Base-by-base conservation (phyloP, 768 basidiomycete genomes). In the Calocybe cyanea region DNA sequence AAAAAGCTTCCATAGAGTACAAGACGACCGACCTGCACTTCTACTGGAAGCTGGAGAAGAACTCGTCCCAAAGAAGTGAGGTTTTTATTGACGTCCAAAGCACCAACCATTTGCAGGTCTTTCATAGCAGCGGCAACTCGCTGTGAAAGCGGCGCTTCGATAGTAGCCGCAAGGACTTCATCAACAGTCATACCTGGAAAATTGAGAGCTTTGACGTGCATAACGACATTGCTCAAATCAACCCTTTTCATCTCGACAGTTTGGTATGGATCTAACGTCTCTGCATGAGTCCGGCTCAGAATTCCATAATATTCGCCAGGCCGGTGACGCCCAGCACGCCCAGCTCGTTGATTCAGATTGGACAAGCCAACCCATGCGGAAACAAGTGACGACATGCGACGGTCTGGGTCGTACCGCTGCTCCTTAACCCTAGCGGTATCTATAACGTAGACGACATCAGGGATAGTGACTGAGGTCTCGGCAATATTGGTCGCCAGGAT, bases 401-500 rank as follows among this genome's bases (percentile, higher is more conserved):
- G 76, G 40, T 86, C 79, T 1, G 94, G 91, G 56, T 97, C 92
- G 57, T 92, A 97, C 13, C 82, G 77, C 57, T 87, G 80, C 64
- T 94, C 89, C 65, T 96, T 96, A 58, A 92, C 76, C 56, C 85
- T 84, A 14, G 80, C 94, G 0, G 87, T 78, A 58, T 98, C 95
- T 35, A 97, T 82, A 23, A 98, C 94, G 56, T 90, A 93, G 8
- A 95, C 90, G 19, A 96, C 90, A 53, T 95, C 90, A 1, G 92
- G 92, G 54, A 97, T 95, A 3, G 94, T 97, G 54, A 96, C 76
- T 3, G 91, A 93, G 2, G 93, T 94, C 66, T 97, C 94, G 10
- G 93, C 93, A 36, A 96, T 92, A 61, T 96, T 96, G 31, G 94
- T 98, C 4, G 93, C 80, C 38, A 97, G 73, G 54, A 98, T 95